Conservation (phyloP, 2,329 filamentous ascomycete species). For the Aspergillus proliferans region DNA sequence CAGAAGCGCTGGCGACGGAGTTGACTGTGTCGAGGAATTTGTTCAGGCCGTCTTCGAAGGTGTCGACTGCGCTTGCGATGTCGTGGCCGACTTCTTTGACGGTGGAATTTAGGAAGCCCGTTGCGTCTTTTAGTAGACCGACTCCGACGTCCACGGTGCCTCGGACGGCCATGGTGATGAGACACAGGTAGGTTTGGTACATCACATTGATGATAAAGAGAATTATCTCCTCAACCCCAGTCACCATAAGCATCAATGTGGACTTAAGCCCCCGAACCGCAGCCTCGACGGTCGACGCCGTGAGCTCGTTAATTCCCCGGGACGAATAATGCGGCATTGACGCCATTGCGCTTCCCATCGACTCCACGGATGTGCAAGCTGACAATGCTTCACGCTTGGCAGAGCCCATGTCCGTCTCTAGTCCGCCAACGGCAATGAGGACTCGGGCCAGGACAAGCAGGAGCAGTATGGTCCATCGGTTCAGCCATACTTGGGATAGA, state of each 20-base stretch:
- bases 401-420: slow-evolving; percentile 67
- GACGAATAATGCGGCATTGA: slow-evolving; percentile 97
- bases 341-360: slow-evolving; percentile 88
- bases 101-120: slow-evolving; percentile 54
- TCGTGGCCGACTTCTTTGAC: slow-evolving; percentile 41
- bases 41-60: slow-evolving; percentile 53
- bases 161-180: slow-evolving; percentile 76
- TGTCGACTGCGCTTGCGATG: slow-evolving; percentile 34
- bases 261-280: slow-evolving; percentile 73
- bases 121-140: slow-evolving; percentile 54
- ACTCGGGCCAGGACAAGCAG: slow-evolving; percentile 77
- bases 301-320: slow-evolving; percentile 77
- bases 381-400: slow-evolving; percentile 77
- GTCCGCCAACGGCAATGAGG: slow-evolving; percentile 65
- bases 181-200: slow-evolving; percentile 81
- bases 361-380: slow-evolving; percentile 87
- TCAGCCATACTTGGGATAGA: slow-evolving; percentile 94
- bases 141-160: slow-evolving; percentile 69
- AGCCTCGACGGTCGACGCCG: slow-evolving; percentile 71
- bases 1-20: slow-evolving; percentile 46
- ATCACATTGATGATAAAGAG: slow-evolving; percentile 90
- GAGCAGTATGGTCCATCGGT: slow-evolving; percentile 89
- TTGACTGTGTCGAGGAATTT: slow-evolving; percentile 52
- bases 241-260: slow-evolving; percentile 71
- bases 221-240: slow-evolving; percentile 77